These are phyloP conservation scores for Scedosporium dehoogii DNA, from an alignment of 2,329 filamentous ascomycete genomes.

Conservation along the genomic window DNA sequence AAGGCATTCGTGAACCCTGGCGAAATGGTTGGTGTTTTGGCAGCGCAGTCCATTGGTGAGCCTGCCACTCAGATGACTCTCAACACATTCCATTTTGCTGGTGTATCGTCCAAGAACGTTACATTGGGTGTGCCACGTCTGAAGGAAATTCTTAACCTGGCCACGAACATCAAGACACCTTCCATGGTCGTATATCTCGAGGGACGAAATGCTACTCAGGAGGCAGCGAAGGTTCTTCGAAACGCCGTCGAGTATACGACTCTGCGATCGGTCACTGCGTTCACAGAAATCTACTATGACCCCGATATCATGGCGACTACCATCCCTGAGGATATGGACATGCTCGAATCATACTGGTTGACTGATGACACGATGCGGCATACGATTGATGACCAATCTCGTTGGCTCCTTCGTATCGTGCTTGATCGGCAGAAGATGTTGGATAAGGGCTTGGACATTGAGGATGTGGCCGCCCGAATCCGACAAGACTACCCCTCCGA, in stretches of 20 bases:
- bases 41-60: slow-evolving; percentile 96
- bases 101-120: slow-evolving; percentile 99
- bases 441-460: slow-evolving; percentile 84
- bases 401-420: slow-evolving; percentile 90
- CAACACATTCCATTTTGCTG: slow-evolving; percentile 99
- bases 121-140: slow-evolving; percentile 97
- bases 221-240: slow-evolving; percentile 75
- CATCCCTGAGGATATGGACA: slow-evolving; percentile 80
- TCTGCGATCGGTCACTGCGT: slow-evolving; percentile 78
- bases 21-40: slow-evolving; percentile 97
- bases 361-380: slow-evolving; percentile 68
- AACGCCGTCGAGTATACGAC: slow-evolving; percentile 92
- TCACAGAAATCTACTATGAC: slow-evolving; percentile 96
- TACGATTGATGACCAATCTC: slow-evolving; percentile 65
- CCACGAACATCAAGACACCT: slow-evolving; percentile 96
- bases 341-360: slow-evolving; percentile 95
- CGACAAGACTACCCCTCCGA: slow-evolving; percentile 81
- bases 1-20: slow-evolving; percentile 80
- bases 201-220: slow-evolving; percentile 55
- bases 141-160: slow-evolving; percentile 98
- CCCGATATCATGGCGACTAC: slow-evolving; percentile 78
- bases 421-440: slow-evolving; percentile 90
- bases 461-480: slow-evolving; percentile 82
- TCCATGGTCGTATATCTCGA: slow-evolving; percentile 89
- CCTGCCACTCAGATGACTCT: slow-evolving; percentile 98